These are phyloP conservation scores for Apiospora phragmitis DNA, from an alignment of 2,329 filamentous ascomycete species.

Conservation along the genomic window DNA sequence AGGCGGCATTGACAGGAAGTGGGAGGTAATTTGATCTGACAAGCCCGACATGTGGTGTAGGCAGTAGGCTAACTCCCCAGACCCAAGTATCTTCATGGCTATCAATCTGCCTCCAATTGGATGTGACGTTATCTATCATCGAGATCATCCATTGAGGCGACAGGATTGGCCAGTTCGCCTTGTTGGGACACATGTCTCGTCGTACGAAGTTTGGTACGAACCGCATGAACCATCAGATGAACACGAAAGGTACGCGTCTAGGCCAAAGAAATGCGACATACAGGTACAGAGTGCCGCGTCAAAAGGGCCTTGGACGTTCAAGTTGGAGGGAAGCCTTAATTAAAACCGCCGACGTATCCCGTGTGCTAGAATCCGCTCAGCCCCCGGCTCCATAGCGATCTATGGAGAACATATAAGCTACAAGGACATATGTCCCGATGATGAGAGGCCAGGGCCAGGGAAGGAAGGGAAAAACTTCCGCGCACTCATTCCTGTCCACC, in stretches of 20 bases:
- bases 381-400: neutral
- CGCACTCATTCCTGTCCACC: neutral
- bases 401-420: neutral
- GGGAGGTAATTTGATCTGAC: neutral
- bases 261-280: neutral
- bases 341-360: conserved; percentile 4
- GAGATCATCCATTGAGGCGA: neutral
- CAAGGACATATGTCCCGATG: neutral
- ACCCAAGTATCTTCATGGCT: neutral
- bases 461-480: neutral
- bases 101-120: neutral
- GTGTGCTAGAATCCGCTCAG: neutral
- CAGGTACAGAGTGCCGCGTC: neutral
- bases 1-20: neutral
- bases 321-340: neutral
- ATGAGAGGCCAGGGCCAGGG: neutral
- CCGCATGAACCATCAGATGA: neutral
- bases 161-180: neutral
- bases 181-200: neutral
- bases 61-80: neutral
- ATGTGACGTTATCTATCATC: neutral
- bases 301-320: neutral
- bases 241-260: conserved; percentile 1
- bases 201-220: neutral
- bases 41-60: neutral